Conservation (phyloP, 2,329 filamentous ascomycete genomes). For the Fonsecaea pugnacius region DNA sequence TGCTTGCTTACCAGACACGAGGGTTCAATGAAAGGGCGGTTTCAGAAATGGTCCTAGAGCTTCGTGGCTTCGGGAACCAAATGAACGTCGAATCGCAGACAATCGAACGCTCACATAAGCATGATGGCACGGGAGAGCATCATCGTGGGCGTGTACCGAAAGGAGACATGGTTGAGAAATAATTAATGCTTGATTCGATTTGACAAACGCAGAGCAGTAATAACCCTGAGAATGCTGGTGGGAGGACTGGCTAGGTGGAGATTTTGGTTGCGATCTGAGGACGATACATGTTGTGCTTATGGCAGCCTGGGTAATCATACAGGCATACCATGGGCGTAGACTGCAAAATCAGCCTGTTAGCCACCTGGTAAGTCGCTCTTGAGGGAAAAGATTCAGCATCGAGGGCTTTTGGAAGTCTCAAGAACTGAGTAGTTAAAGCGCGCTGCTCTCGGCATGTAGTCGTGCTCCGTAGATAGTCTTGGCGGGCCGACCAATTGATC, state of each 20-base stretch:
- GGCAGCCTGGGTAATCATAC: neutral
- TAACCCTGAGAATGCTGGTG: neutral
- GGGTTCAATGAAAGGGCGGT: neutral
- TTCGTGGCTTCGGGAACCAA: neutral
- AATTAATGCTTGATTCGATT: neutral
- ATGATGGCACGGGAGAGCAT: neutral
- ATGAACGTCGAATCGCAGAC: neutral
- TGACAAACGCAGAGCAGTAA: neutral
- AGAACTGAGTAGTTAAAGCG: neutral
- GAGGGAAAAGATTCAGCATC: neutral
- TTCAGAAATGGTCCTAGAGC: neutral
- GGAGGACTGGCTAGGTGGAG: neutral
- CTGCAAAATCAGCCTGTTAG: neutral
- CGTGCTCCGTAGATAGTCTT: neutral
- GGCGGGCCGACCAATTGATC: neutral
- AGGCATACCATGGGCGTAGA: neutral
- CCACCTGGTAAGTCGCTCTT: neutral
- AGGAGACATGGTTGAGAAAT: neutral
- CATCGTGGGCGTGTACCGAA: neutral
- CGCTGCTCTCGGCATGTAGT: neutral
- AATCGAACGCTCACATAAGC: neutral
- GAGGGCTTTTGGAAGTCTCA: neutral
- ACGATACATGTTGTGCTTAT: conserved; percentile 9
- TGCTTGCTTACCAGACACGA: neutral
- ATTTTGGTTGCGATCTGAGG: neutral